phyloP scores from a whole-genome alignment of 2,329 filamentous ascomycete species.

The Dryadomyces quercivorus region DNA sequence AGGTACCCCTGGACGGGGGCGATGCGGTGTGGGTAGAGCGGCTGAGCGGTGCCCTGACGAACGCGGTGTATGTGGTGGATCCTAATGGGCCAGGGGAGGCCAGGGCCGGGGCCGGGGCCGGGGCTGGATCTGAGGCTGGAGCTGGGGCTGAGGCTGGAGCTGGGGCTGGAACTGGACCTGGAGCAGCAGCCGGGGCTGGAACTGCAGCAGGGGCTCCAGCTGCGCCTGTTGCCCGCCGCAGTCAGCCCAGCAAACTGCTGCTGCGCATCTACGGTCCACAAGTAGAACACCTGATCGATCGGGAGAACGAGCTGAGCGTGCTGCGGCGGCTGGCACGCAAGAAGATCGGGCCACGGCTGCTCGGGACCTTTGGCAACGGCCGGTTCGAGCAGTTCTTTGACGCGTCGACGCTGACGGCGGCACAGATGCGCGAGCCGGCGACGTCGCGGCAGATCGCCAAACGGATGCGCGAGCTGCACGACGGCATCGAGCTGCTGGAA shows the following conservation, averaged over 20 bases:
- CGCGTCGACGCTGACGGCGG: constrained; percentile 64
- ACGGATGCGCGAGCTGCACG: constrained; percentile 91
- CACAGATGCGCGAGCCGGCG: constrained; percentile 65
- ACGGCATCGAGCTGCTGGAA: constrained; percentile 76
- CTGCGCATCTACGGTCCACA: constrained; percentile 90
- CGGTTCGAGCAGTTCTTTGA: constrained; percentile 93
- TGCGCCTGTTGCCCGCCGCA: constrained; percentile 16
- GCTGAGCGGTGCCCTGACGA: constrained; percentile 85
- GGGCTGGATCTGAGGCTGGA: too few relatives aligned
- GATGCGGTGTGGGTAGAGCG: constrained; percentile 58
- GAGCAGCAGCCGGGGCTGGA: too few relatives aligned
- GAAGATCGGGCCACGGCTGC: constrained; percentile 79
- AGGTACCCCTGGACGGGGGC: constrained; percentile 60
- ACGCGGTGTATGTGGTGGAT: constrained; percentile 82
- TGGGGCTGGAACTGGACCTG: too few relatives aligned
- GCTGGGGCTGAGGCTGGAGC: too few relatives aligned
- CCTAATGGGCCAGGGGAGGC: background rate
- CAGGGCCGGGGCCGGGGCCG: too few relatives aligned
- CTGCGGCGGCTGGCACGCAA: constrained; percentile 77
- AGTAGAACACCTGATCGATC: constrained; percentile 89
- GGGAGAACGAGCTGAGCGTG: constrained; percentile 79
- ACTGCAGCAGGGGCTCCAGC: too few relatives aligned
- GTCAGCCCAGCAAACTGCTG: constrained; percentile 54
- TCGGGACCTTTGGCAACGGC: constrained; percentile 89
- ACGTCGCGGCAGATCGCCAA: constrained; percentile 92